Conservation (phyloP, 257 asterid genomes). For the Prunella vulgaris region DNA sequence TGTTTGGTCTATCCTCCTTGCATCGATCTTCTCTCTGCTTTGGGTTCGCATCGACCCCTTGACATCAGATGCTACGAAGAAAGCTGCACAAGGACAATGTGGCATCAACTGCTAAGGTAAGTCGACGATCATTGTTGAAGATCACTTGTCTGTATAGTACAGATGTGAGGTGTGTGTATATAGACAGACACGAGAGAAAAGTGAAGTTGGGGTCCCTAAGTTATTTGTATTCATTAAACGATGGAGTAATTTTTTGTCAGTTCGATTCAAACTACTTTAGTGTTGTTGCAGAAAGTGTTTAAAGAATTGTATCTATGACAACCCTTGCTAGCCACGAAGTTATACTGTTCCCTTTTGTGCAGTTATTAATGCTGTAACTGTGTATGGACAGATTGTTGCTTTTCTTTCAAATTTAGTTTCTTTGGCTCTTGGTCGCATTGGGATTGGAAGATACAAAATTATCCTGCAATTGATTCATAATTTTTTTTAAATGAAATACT, state of each 20-base stretch:
- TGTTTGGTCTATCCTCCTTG: constrained; percentile 91
- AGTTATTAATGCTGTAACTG: constrained; percentile 1
- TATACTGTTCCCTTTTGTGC: neutral
- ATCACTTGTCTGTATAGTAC: neutral
- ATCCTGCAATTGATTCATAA: too few relatives aligned
- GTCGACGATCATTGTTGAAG: neutral
- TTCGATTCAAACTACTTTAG: constrained; percentile 3
- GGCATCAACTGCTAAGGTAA: constrained; percentile 59
- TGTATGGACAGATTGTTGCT: neutral
- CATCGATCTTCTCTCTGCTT: constrained; percentile 83
- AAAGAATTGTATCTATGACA: constrained; percentile 7
- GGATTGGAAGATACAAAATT: too few relatives aligned
- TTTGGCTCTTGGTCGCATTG: too few relatives aligned
- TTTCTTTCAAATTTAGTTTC: neutral
- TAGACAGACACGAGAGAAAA: constrained; percentile 21
- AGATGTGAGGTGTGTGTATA: constrained; percentile 14
- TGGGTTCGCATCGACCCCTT: constrained; percentile 95
- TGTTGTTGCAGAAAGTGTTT: constrained; percentile 4
- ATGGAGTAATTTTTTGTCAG: constrained; percentile 5
- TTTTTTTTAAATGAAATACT: too few relatives aligned
- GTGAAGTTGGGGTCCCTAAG: constrained; percentile 1
- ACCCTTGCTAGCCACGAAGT: neutral
- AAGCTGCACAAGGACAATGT: constrained; percentile 62
- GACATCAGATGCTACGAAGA: constrained; percentile 43
- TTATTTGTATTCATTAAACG: constrained; percentile 9